phyloP scores from a whole-genome alignment of 441 rosid genomes.

The Geranium incanum region DNA sequence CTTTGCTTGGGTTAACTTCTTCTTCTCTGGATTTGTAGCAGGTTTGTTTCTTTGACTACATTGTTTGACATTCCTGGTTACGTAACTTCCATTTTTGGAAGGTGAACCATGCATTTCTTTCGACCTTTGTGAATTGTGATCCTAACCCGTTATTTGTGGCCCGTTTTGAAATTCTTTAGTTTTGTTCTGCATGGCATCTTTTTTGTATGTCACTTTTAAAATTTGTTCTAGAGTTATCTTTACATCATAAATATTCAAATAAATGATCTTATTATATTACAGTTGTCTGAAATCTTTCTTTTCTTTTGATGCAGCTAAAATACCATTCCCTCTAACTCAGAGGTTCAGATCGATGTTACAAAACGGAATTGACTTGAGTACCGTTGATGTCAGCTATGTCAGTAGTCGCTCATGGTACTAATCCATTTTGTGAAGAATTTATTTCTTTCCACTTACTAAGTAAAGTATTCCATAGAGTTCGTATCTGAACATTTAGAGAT shows the following conservation, averaged over 20 bases:
- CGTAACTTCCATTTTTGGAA: background rate
- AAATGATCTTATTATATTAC: conserved; percentile 10
- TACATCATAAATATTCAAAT: conserved; percentile 1
- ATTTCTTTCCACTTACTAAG: background rate
- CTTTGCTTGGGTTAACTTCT: conserved; percentile 97
- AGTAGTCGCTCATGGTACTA: conserved; percentile 95
- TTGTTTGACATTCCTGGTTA: background rate
- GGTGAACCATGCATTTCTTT: background rate
- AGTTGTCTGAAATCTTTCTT: conserved; percentile 15
- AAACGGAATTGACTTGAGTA: conserved; percentile 96
- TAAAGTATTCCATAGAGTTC: conserved; percentile 11
- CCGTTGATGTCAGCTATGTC: conserved; percentile 96
- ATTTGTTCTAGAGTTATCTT: conserved; percentile 7
- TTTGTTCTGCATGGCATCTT: background rate
- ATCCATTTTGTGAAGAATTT: conserved; percentile 13
- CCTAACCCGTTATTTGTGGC: too few relatives aligned
- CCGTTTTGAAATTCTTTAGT: too few relatives aligned
- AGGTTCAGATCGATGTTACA: conserved; percentile 97
- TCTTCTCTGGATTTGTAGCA: conserved; percentile 99
- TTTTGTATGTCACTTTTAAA: background rate
- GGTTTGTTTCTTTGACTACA: conserved; percentile 36
- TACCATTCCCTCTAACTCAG: conserved; percentile 94
- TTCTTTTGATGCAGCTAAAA: conserved; percentile 58
- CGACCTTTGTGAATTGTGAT: too few relatives aligned
- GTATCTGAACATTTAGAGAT: conserved; percentile 13